These are phyloP conservation scores for Irpex lacteus DNA, from an alignment of 1,284 basidiomycete species.

Conservation along the genomic window DNA sequence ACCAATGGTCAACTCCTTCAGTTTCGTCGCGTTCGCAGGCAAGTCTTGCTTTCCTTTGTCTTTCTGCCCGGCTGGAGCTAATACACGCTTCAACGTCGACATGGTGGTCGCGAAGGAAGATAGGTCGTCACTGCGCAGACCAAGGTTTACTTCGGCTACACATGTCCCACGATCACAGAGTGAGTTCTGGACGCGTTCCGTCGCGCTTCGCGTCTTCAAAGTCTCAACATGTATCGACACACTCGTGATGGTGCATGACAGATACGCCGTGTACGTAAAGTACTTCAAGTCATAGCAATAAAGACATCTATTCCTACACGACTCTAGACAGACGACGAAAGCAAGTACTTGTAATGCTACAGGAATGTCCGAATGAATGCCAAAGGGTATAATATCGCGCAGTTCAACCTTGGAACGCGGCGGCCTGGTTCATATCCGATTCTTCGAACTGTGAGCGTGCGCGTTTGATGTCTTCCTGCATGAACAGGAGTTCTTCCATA, in stretches of 20 bases:
- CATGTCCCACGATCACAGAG: neutral
- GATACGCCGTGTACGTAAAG: too few relatives aligned
- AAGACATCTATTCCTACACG: neutral
- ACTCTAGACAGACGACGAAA: neutral
- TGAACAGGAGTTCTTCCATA: constrained; percentile 86
- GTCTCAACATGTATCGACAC: neutral
- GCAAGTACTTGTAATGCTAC: neutral
- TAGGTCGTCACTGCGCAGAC: neutral
- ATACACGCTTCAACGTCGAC: neutral
- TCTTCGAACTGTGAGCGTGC: constrained; percentile 79
- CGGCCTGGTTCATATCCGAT: constrained; percentile 54
- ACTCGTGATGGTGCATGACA: too few relatives aligned
- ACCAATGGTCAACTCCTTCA: constrained; percentile 18
- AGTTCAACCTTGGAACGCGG: constrained; percentile 17
- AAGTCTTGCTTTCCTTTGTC: neutral
- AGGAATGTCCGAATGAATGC: neutral
- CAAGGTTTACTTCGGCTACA: neutral
- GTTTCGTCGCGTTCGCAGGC: neutral
- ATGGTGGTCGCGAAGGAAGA: neutral
- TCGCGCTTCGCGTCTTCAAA: neutral
- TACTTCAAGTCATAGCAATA: too few relatives aligned
- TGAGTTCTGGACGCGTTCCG: neutral
- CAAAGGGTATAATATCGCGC: neutral
- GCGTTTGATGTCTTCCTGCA: constrained; percentile 91
- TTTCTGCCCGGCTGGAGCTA: neutral